Conservation (phyloP, 371 early-diverging fungal species). For the Dinochytrium kinnereticum region DNA sequence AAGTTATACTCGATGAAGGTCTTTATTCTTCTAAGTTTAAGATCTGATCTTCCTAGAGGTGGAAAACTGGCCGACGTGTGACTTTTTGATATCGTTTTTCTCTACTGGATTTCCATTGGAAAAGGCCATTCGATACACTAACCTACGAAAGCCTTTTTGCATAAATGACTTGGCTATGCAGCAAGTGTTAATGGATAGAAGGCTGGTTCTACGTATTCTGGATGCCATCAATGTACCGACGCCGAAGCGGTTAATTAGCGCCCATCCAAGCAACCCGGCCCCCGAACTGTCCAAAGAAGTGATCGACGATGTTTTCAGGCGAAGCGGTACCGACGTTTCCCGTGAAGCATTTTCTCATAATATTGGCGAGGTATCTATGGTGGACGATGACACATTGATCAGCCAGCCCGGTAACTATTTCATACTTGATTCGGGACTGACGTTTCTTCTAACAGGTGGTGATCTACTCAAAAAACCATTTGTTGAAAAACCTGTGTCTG, state of each 20-base stretch:
- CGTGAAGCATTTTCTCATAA: conserved; percentile 23
- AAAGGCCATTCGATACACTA: conserved; percentile 90
- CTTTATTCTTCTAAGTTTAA: neutral
- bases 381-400: conserved; percentile 68
- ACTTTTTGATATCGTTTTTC: conserved; percentile 97
- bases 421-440: too few relatives aligned
- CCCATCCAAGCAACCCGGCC: conserved; percentile 20
- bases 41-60: conserved; percentile 53
- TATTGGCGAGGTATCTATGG: conserved; percentile 49
- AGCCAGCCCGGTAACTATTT: neutral
- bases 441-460: too few relatives aligned
- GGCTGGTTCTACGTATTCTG: conserved; percentile 82
- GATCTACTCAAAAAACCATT: conserved; percentile 93
- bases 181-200: conserved; percentile 89
- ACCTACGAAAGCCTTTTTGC: conserved; percentile 82
- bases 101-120: conserved; percentile 93
- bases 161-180: conserved; percentile 94
- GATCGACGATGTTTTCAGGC: conserved; percentile 32
- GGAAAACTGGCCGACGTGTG: conserved; percentile 94
- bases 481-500: conserved; percentile 97
- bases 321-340: conserved; percentile 59
- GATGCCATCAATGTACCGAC: conserved; percentile 87
- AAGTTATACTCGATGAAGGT: conserved; percentile 91
- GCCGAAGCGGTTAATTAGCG: conserved; percentile 73
- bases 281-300: conserved; percentile 53